Evolutionary conservation across 2,329 filamentous ascomycete species (phyloP).

Genomic region (Fusarium siculi): DNA sequence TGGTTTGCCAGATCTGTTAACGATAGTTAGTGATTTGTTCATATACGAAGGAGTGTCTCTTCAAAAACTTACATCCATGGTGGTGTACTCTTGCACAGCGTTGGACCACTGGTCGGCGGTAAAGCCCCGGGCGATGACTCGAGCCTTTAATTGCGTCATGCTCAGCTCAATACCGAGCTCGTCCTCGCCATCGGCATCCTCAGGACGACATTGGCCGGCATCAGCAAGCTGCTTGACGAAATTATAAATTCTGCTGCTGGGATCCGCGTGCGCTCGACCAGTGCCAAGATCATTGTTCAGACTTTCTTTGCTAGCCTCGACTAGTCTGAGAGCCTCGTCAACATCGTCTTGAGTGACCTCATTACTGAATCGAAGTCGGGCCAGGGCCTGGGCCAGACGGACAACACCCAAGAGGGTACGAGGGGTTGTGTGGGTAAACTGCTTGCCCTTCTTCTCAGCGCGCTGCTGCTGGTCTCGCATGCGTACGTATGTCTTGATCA

Average conservation of each 20-base stretch:
- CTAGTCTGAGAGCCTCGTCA: constrained; percentile 89
- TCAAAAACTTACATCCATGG: constrained; percentile 81
- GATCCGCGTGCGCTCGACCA: constrained; percentile 75
- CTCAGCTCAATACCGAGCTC: constrained; percentile 75
- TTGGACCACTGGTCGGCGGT: constrained; percentile 91
- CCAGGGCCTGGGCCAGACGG: constrained; percentile 92
- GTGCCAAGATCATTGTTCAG: constrained; percentile 76
- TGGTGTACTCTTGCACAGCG: constrained; percentile 89
- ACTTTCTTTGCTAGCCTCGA: constrained; percentile 93
- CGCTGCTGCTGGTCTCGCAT: constrained; percentile 92
- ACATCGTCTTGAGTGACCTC: constrained; percentile 91
- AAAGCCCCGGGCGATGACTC: constrained; percentile 95
- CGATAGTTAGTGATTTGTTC: constrained; percentile 50
- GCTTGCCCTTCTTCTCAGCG: constrained; percentile 89
- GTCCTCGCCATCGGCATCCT: constrained; percentile 67
- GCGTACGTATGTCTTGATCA: constrained; percentile 95
- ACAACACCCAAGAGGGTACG: constrained; percentile 93
- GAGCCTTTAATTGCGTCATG: constrained; percentile 87
- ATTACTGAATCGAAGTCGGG: constrained; percentile 87
- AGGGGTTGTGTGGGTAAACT: constrained; percentile 93
- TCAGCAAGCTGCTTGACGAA: constrained; percentile 90
- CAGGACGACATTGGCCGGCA: constrained; percentile 84
- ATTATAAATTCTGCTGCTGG: constrained; percentile 93
- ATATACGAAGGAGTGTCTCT: background rate
- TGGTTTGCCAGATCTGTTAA: constrained; percentile 79